Percentiles rank a stretch among this genome's conserved stretches.
phyloP scores from a whole-genome alignment of 2,329 filamentous ascomycete genomes.

The Xylariaceae sp. region DNA sequence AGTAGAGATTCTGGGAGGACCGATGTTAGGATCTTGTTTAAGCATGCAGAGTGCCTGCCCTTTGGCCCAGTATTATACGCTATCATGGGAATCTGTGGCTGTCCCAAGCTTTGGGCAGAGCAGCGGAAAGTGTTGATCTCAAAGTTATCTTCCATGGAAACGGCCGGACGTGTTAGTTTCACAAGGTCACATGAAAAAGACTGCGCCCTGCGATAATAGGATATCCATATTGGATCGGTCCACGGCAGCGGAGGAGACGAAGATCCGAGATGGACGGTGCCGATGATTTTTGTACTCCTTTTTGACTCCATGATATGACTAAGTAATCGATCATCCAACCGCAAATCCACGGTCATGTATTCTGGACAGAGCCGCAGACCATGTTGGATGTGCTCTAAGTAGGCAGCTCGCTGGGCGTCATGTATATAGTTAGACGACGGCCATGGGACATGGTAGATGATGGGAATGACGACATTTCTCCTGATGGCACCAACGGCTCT shows the following conservation, averaged over 20 bases:
- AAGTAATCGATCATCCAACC: conserved; percentile 58
- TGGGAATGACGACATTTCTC: conserved; percentile 65
- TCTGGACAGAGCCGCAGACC: conserved; percentile 67
- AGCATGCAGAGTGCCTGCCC: conserved; percentile 69
- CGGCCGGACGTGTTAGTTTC: conserved; percentile 63
- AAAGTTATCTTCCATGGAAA: conserved; percentile 66
- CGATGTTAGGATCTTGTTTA: conserved; percentile 69
- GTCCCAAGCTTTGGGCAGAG: conserved; percentile 50
- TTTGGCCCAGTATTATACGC: conserved; percentile 68
- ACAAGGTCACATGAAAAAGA: conserved; percentile 66
- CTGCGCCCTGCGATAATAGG: conserved; percentile 63
- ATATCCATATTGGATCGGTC: conserved; percentile 60
- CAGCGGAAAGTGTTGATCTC: conserved; percentile 62
- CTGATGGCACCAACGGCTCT: conserved; percentile 65
- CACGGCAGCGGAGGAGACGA: conserved; percentile 53
- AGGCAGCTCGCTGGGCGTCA: conserved; percentile 43
- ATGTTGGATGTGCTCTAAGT: conserved; percentile 64
- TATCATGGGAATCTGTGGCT: conserved; percentile 59
- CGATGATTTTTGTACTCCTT: conserved; percentile 67
- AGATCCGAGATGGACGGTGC: conserved; percentile 54
- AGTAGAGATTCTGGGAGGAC: conserved; percentile 55
- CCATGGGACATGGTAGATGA: conserved; percentile 59
- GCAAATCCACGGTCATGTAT: conserved; percentile 66
- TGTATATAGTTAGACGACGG: conserved; percentile 35
- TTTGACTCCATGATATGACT: conserved; percentile 55